A percentile compares a stretch with the other conserved stretches of the same genome.
These are phyloP conservation scores for Poteriospumella lacustris DNA, from an alignment of 108 stramenopile species.

Conservation along the genomic window DNA sequence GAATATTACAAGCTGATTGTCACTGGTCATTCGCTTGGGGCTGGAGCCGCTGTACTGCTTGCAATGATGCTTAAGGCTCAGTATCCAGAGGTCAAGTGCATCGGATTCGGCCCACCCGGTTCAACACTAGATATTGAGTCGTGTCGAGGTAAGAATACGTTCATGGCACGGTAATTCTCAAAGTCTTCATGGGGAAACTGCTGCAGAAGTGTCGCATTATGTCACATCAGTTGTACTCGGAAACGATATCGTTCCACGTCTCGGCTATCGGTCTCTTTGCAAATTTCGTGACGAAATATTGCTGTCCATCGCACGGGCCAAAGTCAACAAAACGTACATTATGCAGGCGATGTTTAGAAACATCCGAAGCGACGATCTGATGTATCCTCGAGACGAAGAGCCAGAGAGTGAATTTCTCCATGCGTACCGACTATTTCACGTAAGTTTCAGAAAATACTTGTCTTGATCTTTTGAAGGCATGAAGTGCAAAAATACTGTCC, in stretches of 20 bases:
- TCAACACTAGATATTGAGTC: too few relatives aligned
- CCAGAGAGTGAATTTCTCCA: too few relatives aligned
- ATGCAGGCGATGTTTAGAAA: constrained; percentile 44
- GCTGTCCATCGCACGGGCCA: constrained; percentile 68
- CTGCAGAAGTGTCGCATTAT: constrained; percentile 18
- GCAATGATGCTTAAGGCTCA: constrained; percentile 65
- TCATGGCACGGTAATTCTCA: too few relatives aligned
- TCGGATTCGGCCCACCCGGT: constrained; percentile 79
- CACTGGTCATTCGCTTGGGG: constrained; percentile 90
- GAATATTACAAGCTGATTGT: too few relatives aligned
- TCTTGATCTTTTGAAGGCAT: too few relatives aligned
- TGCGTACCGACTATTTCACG: too few relatives aligned
- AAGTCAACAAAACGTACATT: constrained; percentile 72
- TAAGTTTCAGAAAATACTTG: too few relatives aligned
- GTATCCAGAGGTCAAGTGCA: constrained; percentile 66
- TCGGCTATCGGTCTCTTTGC: constrained; percentile 68
- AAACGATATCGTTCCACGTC: constrained; percentile 76
- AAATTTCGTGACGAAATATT: constrained; percentile 73
- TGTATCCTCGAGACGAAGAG: neutral
- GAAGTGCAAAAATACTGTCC: too few relatives aligned
- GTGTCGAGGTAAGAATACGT: too few relatives aligned
- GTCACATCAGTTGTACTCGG: constrained; percentile 73
- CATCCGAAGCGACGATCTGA: neutral
- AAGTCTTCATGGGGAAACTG: too few relatives aligned
- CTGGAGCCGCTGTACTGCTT: constrained; percentile 74